Evolutionary conservation across 768 basidiomycete genomes (phyloP), one percentile per base, ranked within the genome.

Genomic region (Baorangia bicolor): DNA sequence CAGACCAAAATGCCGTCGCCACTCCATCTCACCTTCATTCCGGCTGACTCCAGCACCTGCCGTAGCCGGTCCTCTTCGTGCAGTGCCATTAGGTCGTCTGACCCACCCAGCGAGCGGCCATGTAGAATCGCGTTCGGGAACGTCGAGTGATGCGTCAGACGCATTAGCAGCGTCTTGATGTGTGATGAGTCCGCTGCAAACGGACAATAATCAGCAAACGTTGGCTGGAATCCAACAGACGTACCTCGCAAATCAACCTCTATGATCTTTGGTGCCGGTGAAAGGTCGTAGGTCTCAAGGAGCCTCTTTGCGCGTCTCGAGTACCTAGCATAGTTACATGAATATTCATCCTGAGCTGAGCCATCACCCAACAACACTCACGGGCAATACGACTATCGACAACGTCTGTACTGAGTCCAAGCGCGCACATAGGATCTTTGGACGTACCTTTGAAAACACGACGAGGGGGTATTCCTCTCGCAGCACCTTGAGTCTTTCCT

Each of bases 361-460:
- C 6, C 23, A 31, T 25, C 40, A 4, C 18, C 28, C 20, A 5
- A 20, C 20, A 25, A 38, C 21, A 80, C 85, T 61, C 66, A 91
- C 88, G 81, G 83, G 80, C 91, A 92, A 64, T 85, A 88, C 23
- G 87, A 81, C 87, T 88, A 48, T 6, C 23, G 25, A 20, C 4
- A n/a, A 12, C 12, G 39, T 21, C 20, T 18, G 43, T 18, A 18
- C n/a, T 30, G 28, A 28, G 46, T 18, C 9, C n/a, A 10, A 14
- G 37, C n/a, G 25, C 2, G 5, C 25, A 43, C 3, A 6, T 43
- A 16, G 25, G 25, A 25, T 13, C 20, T 12, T 21, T 16, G 21
- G 23, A 69, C 77, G 31, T 51, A 86, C 88, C 78, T 93, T 93
- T 77, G 90, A 92, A 64, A 93, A 92, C 13, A 93, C 83, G 42